These are phyloP conservation scores for Cyclocybe cylindracea DNA, from an alignment of 768 basidiomycete species.

Conservation along the genomic window DNA sequence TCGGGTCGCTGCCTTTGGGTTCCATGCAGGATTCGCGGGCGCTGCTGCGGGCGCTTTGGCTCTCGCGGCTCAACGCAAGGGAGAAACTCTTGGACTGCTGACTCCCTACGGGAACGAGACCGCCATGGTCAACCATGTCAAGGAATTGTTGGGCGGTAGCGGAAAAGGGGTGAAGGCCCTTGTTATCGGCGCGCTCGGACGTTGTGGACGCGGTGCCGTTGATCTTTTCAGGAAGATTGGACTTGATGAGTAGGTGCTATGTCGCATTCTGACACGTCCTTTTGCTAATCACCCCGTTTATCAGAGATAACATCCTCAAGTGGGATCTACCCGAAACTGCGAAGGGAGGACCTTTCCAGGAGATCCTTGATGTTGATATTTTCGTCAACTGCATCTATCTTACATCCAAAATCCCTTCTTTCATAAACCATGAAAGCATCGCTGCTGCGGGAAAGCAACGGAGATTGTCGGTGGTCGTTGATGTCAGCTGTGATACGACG, in stretches of 20 bases:
- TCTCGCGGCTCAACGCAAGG: slow-evolving; percentile 63
- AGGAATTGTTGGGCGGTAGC: slow-evolving; percentile 59
- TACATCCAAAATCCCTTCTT: slow-evolving; percentile 80
- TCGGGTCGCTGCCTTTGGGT: slow-evolving; percentile 97
- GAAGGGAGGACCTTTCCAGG: slow-evolving; percentile 94
- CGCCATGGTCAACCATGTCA: slow-evolving; percentile 81
- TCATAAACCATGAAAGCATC: slow-evolving; percentile 73
- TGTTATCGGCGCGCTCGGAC: slow-evolving; percentile 94
- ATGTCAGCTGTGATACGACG: slow-evolving; percentile 98
- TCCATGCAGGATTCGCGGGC: slow-evolving; percentile 98
- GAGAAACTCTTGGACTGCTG: slow-evolving; percentile 62
- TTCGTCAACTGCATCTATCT: slow-evolving; percentile 99
- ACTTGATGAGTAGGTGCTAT: slow-evolving; percentile 78
- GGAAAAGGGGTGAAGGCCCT: slow-evolving; percentile 81
- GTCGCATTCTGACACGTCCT: slow-evolving; percentile 3
- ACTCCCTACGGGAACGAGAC: slow-evolving; percentile 83
- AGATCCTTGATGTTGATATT: slow-evolving; percentile 95
- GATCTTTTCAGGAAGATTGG: slow-evolving; percentile 96
- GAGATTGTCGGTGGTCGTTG: slow-evolving; percentile 81
- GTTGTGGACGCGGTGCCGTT: slow-evolving; percentile 94
- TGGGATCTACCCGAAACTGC: slow-evolving; percentile 98
- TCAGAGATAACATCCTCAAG: slow-evolving; percentile 89
- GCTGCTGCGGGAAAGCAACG: slow-evolving; percentile 67
- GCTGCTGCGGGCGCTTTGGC: slow-evolving; percentile 91
- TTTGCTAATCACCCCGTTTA: not conserved